Percentiles rank a stretch among this genome's conserved stretches.
Evolutionary conservation across 1,139 yeast species (phyloP).

Genomic region (Starmera stellimalicola): DNA sequence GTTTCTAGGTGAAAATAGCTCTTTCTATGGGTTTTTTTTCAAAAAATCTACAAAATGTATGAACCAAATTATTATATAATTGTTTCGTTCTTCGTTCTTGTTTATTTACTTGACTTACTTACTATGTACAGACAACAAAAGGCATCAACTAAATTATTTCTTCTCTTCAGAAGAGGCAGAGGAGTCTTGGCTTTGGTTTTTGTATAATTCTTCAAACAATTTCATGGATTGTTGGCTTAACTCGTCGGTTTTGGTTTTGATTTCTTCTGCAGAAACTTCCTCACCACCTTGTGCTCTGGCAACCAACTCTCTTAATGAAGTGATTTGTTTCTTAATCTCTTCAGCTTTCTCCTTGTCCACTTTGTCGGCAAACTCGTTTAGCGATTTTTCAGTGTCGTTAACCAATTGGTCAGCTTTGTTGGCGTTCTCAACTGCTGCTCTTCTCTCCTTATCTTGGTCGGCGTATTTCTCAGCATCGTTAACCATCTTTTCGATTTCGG

Average conservation of each 20-base stretch:
- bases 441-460: constrained; percentile 84
- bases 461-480: constrained; percentile 97
- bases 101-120: too few species aligned
- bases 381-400: constrained; percentile 88
- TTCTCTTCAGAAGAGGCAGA: not conserved
- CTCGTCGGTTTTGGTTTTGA: constrained; percentile 88
- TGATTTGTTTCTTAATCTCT: constrained; percentile 65
- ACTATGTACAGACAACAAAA: too few species aligned
- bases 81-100: too few species aligned
- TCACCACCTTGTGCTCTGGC: constrained; percentile 92
- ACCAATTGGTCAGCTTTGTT: constrained; percentile 95
- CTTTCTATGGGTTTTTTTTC: too few species aligned
- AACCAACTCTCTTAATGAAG: constrained; percentile 75
- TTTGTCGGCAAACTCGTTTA: constrained; percentile 89
- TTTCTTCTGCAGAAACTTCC: constrained; percentile 66
- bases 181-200: constrained; percentile 31
- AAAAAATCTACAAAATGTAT: too few species aligned
- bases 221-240: constrained; percentile 85
- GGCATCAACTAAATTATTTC: too few species aligned
- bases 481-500: constrained; percentile 98
- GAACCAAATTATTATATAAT: too few species aligned
- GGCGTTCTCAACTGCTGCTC: constrained; percentile 89
- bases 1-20: not conserved
- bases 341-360: constrained; percentile 65
- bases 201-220: constrained; percentile 91